phyloP scores from a whole-genome alignment of 805 yeast genomes.

The Starmerella bombi region DNA sequence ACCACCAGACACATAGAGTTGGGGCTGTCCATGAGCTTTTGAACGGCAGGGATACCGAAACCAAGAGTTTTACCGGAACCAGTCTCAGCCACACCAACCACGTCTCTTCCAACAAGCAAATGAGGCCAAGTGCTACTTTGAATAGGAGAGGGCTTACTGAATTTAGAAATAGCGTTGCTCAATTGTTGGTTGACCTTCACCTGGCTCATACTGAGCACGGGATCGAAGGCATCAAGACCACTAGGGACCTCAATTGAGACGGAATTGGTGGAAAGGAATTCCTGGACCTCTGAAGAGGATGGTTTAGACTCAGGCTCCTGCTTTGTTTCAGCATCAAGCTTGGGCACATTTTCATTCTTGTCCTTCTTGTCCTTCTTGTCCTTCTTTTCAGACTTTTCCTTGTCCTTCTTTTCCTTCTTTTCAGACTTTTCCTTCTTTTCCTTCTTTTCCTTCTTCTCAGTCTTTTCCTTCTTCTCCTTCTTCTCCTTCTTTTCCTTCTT shows the following conservation, averaged over 20 bases:
- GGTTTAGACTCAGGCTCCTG: neutral
- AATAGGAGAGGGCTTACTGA: slow-evolving; percentile 88
- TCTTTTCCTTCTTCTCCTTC: slow-evolving; percentile 22
- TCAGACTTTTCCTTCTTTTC: slow-evolving; percentile 29
- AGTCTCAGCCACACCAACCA: slow-evolving; percentile 94
- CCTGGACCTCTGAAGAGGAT: slow-evolving; percentile 35
- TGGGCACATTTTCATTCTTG: slow-evolving; percentile 18
- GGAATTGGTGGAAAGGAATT: slow-evolving; percentile 56
- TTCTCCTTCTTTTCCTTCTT: slow-evolving; percentile 21
- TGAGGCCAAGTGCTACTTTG: slow-evolving; percentile 95
- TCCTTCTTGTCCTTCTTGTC: slow-evolving; percentile 28
- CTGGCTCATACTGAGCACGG: slow-evolving; percentile 54
- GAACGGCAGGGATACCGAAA: slow-evolving; percentile 92
- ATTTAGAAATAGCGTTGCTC: slow-evolving; percentile 48
- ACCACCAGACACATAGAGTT: slow-evolving; percentile 61
- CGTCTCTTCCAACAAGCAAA: slow-evolving; percentile 63
- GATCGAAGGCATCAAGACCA: slow-evolving; percentile 35
- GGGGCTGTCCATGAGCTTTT: slow-evolving; percentile 40
- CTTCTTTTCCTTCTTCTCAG: slow-evolving; percentile 22
- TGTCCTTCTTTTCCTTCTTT: slow-evolving; percentile 31
- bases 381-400: slow-evolving; percentile 21
- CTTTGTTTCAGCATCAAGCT: slow-evolving; percentile 30
- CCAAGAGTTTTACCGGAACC: slow-evolving; percentile 98
- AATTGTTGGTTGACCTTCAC: slow-evolving; percentile 45
- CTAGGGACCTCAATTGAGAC: slow-evolving; percentile 58